Evolutionary conservation across 225 moss, liverwort and hornwort species (phyloP).

Genomic region (Rhytidiadelphus loreus): DNA sequence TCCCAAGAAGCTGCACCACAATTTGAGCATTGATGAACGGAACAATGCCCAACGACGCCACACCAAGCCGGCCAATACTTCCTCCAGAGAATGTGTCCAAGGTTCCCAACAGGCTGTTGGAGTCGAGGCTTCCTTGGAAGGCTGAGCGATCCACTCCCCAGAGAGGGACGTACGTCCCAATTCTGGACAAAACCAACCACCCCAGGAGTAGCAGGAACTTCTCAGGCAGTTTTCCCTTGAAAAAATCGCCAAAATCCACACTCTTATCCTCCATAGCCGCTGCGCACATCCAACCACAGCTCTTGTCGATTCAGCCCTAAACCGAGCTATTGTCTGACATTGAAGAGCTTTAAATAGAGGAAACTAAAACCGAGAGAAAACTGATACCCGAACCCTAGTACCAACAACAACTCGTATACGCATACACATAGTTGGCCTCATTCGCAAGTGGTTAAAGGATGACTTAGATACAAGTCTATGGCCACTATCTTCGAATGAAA

Average conservation of each 20-base stretch:
- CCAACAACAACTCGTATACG: neutral
- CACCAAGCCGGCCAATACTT: constrained; percentile 79
- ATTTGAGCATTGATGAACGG: constrained; percentile 97
- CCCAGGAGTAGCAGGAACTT: constrained; percentile 76
- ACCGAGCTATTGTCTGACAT: neutral
- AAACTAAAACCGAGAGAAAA: neutral
- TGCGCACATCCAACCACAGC: constrained; percentile 1
- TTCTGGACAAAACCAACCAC: constrained; percentile 66
- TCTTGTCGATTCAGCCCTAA: neutral
- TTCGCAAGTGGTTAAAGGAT: neutral
- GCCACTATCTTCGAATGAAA: neutral
- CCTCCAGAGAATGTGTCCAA: constrained; percentile 91
- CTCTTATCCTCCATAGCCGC: constrained; percentile 87
- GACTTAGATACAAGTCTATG: neutral
- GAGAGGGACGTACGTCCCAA: constrained; percentile 89
- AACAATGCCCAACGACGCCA: constrained; percentile 88
- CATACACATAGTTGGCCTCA: neutral
- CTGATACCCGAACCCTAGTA: neutral
- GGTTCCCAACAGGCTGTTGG: constrained; percentile 78
- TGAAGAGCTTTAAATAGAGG: neutral
- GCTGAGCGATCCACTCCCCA: constrained; percentile 87
- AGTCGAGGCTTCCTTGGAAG: constrained; percentile 79
- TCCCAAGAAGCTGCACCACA: constrained; percentile 80
- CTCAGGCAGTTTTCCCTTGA: constrained; percentile 79
- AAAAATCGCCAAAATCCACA: constrained; percentile 85